phyloP scores from a whole-genome alignment of 768 basidiomycete genomes.

The Nidula microcarpa region DNA sequence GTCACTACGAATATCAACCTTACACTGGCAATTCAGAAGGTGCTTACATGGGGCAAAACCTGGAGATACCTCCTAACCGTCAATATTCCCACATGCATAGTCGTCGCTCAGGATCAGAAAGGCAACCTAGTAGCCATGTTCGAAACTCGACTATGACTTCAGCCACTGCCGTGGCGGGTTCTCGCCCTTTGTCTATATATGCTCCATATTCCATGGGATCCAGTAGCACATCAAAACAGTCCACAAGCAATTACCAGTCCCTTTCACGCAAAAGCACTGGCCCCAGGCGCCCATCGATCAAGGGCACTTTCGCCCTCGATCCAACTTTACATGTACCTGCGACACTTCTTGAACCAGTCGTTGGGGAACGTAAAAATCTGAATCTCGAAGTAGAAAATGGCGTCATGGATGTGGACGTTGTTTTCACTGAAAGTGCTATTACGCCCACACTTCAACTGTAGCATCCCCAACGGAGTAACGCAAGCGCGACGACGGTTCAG shows the following conservation, averaged over 20 bases:
- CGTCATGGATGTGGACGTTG: constrained; percentile 37
- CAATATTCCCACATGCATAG: too few relatives aligned
- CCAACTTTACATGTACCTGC: constrained; percentile 12
- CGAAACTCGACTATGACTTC: too few relatives aligned
- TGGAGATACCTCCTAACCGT: too few relatives aligned
- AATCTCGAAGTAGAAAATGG: constrained; percentile 33
- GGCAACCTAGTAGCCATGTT: too few relatives aligned
- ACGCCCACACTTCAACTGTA: not conserved
- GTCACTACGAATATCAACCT: too few relatives aligned
- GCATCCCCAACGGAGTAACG: not conserved
- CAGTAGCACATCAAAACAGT: too few relatives aligned
- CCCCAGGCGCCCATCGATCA: constrained; percentile 17
- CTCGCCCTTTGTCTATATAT: too few relatives aligned
- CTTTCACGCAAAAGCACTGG: constrained; percentile 22
- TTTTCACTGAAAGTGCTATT: not conserved
- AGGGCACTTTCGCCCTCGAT: constrained; percentile 34
- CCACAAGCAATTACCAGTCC: constrained; percentile 21
- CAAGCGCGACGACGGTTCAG: not conserved
- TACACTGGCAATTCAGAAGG: too few relatives aligned
- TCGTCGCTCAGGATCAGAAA: too few relatives aligned
- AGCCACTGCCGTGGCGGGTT: too few relatives aligned
- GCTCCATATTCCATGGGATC: too few relatives aligned
- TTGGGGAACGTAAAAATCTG: constrained; percentile 27
- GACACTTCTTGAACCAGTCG: not conserved
- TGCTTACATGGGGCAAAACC: too few relatives aligned